Evolutionary conservation across 2,329 filamentous ascomycete species (phyloP), one percentile per base, ranked within the genome.

Genomic region (Exophiala spinifera): DNA sequence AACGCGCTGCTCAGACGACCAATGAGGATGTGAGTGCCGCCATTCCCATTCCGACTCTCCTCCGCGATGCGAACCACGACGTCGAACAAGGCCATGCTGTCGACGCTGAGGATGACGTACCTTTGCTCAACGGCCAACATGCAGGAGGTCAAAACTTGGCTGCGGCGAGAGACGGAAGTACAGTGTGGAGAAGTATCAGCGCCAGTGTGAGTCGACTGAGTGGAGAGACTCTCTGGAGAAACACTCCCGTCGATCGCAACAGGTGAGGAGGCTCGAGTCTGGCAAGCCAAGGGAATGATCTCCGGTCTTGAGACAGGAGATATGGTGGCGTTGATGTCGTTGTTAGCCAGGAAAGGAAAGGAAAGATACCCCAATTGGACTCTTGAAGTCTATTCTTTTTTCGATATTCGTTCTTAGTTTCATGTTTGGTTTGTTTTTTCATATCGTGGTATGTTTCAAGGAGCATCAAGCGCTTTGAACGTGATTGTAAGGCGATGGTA

Each of bases 21-120:
- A 76, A 77, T 49, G 73, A 75, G 21, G 74, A 77, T 4, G 74
- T 77, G 3, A 78, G 78, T 21, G 74, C 79, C 4, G 77, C 77
- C 21, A 71, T 76, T 28, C 76, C 76, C 7, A 74, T 81, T 14
- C 68, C 72, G 2, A 61, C 64, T 49, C 53, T 64, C 15, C 31
- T 36, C 10, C 25, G 66, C 3, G 75, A 77, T 50, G 72, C 34
- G n/a, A 65, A 68, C 28, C 69, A 68, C 3, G 76, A 79, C 53
- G 61, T 74, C 10, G 76, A 78, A 53, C 69, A 71, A 23, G 74
- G 69, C 28, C 67, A 68, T 11, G 66, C 63, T 37, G 54, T 66
- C 8, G 66, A 68, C 25, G 63, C 63, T 11, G 66, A 63, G 37
- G 54, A 66, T 7, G 66, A 68, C 21, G 63, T 63, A 17, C 70